Evolutionary conservation across 805 yeast species (phyloP).

Genomic region (Hanseniaspora lachancei): DNA sequence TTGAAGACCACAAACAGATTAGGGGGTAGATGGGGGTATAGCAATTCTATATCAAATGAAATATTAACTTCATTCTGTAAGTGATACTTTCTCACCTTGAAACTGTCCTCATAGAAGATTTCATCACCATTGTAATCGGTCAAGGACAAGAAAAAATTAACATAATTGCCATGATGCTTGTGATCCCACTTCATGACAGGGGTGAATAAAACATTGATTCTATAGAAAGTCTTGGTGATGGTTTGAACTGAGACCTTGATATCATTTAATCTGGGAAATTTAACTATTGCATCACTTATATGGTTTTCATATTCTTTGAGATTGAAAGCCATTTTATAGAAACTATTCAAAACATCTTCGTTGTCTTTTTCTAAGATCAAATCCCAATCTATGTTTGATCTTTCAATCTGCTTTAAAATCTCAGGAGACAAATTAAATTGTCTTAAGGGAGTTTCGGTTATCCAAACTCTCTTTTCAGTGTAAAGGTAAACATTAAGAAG

Average conservation of each 20-base stretch:
- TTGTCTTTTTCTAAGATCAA: constrained; percentile 16
- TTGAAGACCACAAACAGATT: constrained; percentile 57
- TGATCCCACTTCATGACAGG: constrained; percentile 76
- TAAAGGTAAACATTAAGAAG: constrained; percentile 59
- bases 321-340: not conserved
- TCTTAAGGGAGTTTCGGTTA: constrained; percentile 69
- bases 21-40: constrained; percentile 39
- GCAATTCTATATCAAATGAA: constrained; percentile 43
- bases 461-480: constrained; percentile 76
- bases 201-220: constrained; percentile 49
- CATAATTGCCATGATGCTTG: constrained; percentile 47
- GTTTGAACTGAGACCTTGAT: constrained; percentile 60
- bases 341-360: not conserved
- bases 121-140: constrained; percentile 77
- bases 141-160: constrained; percentile 55
- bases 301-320: not conserved
- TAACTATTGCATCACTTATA: constrained; percentile 45
- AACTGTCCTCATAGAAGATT: constrained; percentile 44
- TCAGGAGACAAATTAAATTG: constrained; percentile 72
- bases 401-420: constrained; percentile 60
- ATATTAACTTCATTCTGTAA: constrained; percentile 43
- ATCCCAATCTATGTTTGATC: constrained; percentile 68
- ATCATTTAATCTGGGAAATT: constrained; percentile 54
- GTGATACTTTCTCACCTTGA: constrained; percentile 39
- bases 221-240: constrained; percentile 52